Conservation (phyloP, 179 eudicot species). For the Beta lomatogona region DNA sequence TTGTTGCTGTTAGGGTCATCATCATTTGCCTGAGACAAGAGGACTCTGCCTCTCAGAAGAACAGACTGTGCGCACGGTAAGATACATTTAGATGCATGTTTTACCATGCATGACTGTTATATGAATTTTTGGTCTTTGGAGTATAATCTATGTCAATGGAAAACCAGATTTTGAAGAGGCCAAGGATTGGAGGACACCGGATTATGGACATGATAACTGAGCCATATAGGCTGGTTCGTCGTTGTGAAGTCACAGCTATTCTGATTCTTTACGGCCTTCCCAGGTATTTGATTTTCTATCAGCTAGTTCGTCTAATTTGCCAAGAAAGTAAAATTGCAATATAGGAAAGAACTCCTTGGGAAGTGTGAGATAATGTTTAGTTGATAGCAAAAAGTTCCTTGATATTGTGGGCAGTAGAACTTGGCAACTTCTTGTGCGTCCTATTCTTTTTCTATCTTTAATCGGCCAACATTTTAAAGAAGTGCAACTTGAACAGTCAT, state of each 20-base stretch:
- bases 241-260: slow-evolving; percentile 96
- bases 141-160: slow-evolving; percentile 1
- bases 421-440: neutral
- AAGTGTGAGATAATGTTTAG: neutral
- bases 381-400: neutral
- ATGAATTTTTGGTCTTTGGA: neutral
- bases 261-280: slow-evolving; percentile 93
- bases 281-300: slow-evolving; percentile 47
- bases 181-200: slow-evolving; percentile 76
- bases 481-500: neutral
- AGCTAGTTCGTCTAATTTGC: neutral
- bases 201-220: slow-evolving; percentile 85
- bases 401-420: neutral
- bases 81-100: slow-evolving; percentile 37
- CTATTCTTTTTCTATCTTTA: neutral
- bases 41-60: slow-evolving; percentile 99
- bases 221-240: slow-evolving; percentile 72
- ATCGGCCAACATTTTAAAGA: neutral
- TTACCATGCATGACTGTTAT: neutral
- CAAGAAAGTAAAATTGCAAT: neutral
- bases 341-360: neutral
- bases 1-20: slow-evolving; percentile 73
- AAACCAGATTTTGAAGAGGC: slow-evolving; percentile 76
- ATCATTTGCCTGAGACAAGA: slow-evolving; percentile 97
- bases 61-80: slow-evolving; percentile 87